Evolutionary conservation across 2,329 filamentous ascomycete genomes (phyloP).

Genomic region (Moelleriella libera): DNA sequence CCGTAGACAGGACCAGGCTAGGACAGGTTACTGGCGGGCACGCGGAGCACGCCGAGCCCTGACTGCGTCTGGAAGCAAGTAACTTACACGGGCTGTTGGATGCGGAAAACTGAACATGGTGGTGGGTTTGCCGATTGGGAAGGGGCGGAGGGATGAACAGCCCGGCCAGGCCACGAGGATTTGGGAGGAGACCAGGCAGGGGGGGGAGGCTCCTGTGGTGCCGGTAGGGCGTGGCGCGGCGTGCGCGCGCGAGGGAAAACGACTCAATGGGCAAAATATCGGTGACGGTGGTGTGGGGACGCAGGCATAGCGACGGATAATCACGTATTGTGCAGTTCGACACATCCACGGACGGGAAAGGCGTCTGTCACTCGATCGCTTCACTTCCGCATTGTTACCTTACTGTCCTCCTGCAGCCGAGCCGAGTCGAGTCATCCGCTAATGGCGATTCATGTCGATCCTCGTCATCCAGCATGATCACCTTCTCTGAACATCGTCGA

Average conservation of each 20-base stretch:
- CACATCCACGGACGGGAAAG: no score
- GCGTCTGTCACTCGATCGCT: no score
- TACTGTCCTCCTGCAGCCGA: no score
- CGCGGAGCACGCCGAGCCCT: neutral
- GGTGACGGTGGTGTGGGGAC: neutral
- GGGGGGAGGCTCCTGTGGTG: neutral
- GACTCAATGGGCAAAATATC: neutral
- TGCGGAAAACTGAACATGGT: neutral
- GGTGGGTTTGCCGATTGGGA: neutral
- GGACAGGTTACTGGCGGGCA: neutral
- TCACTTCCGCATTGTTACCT: no score
- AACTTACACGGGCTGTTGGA: neutral
- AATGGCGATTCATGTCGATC: no score
- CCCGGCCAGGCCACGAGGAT: neutral
- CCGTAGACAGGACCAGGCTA: neutral
- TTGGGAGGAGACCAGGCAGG: neutral
- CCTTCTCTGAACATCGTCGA: no score
- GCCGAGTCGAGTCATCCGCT: no score
- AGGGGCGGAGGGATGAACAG: neutral
- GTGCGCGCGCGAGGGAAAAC: neutral
- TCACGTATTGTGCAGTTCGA: neutral
- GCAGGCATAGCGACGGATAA: neutral
- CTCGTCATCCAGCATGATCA: no score
- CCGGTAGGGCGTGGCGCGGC: neutral
- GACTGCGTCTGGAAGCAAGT: neutral